phyloP scores from a whole-genome alignment of 2,329 filamentous ascomycete species.

The Hymenoscyphus linearis region DNA sequence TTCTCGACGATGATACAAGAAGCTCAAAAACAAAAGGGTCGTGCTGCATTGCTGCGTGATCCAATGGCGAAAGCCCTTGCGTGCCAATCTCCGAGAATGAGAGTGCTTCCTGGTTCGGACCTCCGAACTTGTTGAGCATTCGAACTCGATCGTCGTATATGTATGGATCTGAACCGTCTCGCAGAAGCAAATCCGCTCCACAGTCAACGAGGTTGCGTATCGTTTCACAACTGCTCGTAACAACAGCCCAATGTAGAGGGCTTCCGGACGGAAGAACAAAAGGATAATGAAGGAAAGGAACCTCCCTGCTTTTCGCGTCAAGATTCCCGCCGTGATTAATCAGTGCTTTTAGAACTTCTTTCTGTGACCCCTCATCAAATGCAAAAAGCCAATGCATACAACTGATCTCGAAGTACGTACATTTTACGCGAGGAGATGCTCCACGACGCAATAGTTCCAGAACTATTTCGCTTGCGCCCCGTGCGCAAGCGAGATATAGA shows the following conservation, averaged over 20 bases:
- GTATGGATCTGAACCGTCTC: not conserved
- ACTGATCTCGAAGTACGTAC: not conserved
- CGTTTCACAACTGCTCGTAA: not conserved
- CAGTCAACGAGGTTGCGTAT: not conserved
- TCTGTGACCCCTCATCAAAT: not conserved
- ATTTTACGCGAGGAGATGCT: not conserved
- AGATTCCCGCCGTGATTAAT: not conserved
- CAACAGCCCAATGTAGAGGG: not conserved
- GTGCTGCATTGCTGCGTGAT: not conserved
- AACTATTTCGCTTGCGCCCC: not conserved
- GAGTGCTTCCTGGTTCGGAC: not conserved
- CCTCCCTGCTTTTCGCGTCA: not conserved
- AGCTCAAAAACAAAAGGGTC: not conserved
- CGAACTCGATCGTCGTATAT: not conserved
- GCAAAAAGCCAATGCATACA: slow-evolving; percentile 1
- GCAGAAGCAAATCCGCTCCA: not conserved
- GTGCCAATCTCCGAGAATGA: not conserved
- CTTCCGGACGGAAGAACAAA: not conserved
- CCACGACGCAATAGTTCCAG: not conserved
- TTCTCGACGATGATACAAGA: not conserved
- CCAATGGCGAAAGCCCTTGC: not conserved
- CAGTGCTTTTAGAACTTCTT: not conserved
- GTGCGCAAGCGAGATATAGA: not conserved
- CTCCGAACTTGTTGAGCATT: not conserved
- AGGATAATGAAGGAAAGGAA: slow-evolving; percentile 1